Evolutionary conservation across 148 eudicot genomes (phyloP).

Genomic region (Cornus suecica): DNA sequence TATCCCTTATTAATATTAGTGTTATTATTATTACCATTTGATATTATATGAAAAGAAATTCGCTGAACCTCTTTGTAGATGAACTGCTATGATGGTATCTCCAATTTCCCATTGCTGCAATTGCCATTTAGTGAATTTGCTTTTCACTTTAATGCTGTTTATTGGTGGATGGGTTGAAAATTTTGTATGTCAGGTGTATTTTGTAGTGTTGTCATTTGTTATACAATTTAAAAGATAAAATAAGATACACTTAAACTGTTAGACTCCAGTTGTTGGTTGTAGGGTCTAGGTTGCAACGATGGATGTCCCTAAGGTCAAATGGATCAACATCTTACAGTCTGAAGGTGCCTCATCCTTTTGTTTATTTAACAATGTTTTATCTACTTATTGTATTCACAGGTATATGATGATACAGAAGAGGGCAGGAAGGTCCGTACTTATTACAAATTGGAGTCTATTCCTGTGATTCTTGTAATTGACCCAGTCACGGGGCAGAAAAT

Average conservation of each 20-base stretch:
- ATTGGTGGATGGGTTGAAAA: background rate
- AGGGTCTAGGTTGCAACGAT: background rate
- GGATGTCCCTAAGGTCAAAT: background rate
- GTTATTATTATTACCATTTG: no score
- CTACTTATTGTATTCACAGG: constrained; percentile 34
- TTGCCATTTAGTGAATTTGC: background rate
- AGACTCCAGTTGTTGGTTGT: background rate
- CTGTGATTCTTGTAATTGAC: constrained; percentile 79
- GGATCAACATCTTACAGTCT: background rate
- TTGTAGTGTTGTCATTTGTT: background rate
- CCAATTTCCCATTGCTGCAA: background rate
- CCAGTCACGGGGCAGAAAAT: constrained; percentile 96
- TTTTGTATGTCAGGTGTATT: background rate
- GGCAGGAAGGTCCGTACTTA: constrained; percentile 91
- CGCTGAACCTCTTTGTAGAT: no score
- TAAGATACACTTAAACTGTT: background rate
- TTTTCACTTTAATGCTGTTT: background rate
- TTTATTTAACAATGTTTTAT: background rate
- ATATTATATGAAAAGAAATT: no score
- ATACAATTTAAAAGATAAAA: background rate
- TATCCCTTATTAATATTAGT: no score
- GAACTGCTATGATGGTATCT: background rate
- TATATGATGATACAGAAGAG: constrained; percentile 86
- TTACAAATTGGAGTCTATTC: constrained; percentile 75
- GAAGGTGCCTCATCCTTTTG: background rate